phyloP scores from a whole-genome alignment of 2,329 filamentous ascomycete genomes.

The Paraconiothyrium brasiliense region DNA sequence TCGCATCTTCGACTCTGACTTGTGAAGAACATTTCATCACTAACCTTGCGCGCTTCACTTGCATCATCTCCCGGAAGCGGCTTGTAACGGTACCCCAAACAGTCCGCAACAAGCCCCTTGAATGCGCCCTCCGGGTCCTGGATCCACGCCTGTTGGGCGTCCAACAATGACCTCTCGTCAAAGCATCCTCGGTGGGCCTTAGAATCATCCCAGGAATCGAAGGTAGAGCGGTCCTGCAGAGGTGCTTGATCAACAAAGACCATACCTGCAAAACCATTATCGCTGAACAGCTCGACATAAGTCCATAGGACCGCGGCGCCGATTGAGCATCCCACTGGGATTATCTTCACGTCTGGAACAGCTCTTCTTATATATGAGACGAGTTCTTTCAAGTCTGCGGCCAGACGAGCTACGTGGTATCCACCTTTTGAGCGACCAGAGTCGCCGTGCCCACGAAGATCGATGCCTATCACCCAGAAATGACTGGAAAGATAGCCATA shows the following conservation, averaged over 20 bases:
- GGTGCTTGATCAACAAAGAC: slow-evolving; percentile 15
- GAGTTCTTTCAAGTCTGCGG: slow-evolving; percentile 10
- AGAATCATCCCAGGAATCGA: slow-evolving; percentile 10
- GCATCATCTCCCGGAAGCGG: slow-evolving; percentile 5
- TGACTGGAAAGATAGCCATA: not conserved
- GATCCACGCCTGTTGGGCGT: slow-evolving; percentile 6
- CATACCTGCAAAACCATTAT: slow-evolving; percentile 8
- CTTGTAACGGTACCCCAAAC: slow-evolving; percentile 12
- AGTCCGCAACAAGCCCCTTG: slow-evolving; percentile 12
- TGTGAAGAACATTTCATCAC: slow-evolving; percentile 12
- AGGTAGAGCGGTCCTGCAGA: slow-evolving; percentile 9
- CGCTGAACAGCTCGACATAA: slow-evolving; percentile 11
- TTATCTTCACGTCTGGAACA: slow-evolving; percentile 1
- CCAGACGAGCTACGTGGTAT: slow-evolving; percentile 11
- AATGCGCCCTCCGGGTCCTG: slow-evolving; percentile 6
- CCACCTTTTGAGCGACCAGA: slow-evolving; percentile 9
- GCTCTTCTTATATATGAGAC: not conserved
- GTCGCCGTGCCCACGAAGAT: slow-evolving; percentile 12
- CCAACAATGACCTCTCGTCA: slow-evolving; percentile 9
- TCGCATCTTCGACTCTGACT: slow-evolving; percentile 11
- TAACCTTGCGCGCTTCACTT: slow-evolving; percentile 2
- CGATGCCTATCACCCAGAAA: slow-evolving; percentile 8
- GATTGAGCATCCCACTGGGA: slow-evolving; percentile 11
- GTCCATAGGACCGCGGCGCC: slow-evolving; percentile 13
- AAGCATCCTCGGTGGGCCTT: slow-evolving; percentile 14